Evolutionary conservation across 805 yeast genomes (phyloP), one percentile per base, ranked within the genome.

Genomic region (Millerago galiae): DNA sequence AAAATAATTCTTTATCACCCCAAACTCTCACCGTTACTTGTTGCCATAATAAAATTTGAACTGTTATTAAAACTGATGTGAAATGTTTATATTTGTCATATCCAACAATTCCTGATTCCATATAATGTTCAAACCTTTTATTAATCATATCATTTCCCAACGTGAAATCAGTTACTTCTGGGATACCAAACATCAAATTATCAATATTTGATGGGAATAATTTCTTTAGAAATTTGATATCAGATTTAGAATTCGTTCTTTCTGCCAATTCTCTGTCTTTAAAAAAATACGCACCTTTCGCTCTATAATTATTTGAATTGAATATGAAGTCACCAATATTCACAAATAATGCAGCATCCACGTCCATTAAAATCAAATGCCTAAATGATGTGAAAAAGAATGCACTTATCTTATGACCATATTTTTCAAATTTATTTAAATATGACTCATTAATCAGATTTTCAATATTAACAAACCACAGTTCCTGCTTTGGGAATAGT

Each of bases 1-100:
- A 80, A 48, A 78, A 75, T 50, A 79, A 63, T 53, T 80, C 87
- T 47, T 80, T 80, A 49, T 80, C 87, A 16, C 87, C 86, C 73
- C 81, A 79, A 9, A 77, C 66, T 8, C 75, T 70, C 1, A 71
- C 63, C 1, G 67, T 56, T n/a, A 69, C 64, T 11, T 68, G 59
- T 32, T 61, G 58, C 61, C 69, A 69, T 21, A 68, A 52, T 44
- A 67, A 67, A 39, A 70, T 42, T 34, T 63, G 61, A 2, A 64
- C 49, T 0, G 76, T 62, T 43, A 71, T 60, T 14, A 77, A 47
- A 8, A 76, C 55, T 6, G 80, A 76, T 33, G 63, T 55, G 46
- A 76, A 75, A 52, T 79, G 82, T 16, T 61, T 56, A 26, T 56
- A 56, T 37, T 70, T 71, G 50, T 79, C 70, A 16, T 77, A 61